These are phyloP conservation scores for Canavalia gladiata DNA, from an alignment of 306 rosid species.

Conservation along the genomic window DNA sequence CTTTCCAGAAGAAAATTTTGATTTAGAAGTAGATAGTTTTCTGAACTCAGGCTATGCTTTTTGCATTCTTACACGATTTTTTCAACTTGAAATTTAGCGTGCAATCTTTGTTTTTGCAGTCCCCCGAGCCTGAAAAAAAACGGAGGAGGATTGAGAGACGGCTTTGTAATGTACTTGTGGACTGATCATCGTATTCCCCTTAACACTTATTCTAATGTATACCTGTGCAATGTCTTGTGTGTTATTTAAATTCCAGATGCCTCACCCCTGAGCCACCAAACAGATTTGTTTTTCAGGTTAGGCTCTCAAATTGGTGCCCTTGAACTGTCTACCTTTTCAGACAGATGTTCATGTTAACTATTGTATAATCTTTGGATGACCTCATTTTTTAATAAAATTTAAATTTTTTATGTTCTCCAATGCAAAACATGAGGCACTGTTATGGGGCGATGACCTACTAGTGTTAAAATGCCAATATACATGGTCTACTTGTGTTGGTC, in stretches of 20 bases:
- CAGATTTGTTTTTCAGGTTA: conserved; percentile 20
- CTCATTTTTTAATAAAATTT: conserved; percentile 55
- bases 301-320: conserved; percentile 48
- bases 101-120: conserved; percentile 51
- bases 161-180: conserved; percentile 71
- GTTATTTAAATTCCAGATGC: conserved; percentile 38
- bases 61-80: conserved; percentile 16
- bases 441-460: not conserved
- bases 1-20: not conserved
- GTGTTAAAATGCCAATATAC: not conserved
- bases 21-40: conserved; percentile 25
- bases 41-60: not conserved
- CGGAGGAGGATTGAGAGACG: conserved; percentile 67
- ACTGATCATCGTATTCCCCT: conserved; percentile 43
- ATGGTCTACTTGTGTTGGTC: not conserved
- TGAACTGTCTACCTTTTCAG: conserved; percentile 28
- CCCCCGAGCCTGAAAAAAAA: conserved; percentile 63
- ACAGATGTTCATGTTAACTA: conserved; percentile 34
- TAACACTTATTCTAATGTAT: conserved; percentile 39
- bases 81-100: not conserved
- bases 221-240: conserved; percentile 41
- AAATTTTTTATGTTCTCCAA: not conserved
- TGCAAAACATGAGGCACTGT: not conserved
- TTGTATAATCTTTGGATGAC: conserved; percentile 31
- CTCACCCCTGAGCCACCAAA: conserved; percentile 35